Base-by-base conservation (phyloP, 805 yeast genomes). In the Saccharomycopsis javanensis region DNA sequence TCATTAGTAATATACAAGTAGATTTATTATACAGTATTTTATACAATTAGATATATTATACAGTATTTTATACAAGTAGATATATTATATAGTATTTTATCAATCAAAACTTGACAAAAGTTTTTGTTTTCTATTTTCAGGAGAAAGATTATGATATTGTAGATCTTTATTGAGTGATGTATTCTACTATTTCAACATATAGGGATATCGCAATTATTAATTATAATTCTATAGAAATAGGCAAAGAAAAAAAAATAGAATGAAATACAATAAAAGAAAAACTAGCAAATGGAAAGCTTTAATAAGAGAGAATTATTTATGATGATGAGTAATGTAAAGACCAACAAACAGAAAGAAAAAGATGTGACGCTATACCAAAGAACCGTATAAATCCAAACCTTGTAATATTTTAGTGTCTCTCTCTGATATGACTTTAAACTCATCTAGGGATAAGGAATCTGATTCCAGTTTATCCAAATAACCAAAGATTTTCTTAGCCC, bases 341-440 rank as follows among this genome's bases (percentile, higher is more conserved):
- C n/a, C n/a, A n/a, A n/a, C n/a, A n/a, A 51, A 16, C 10, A 30
- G 30, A 3, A 51, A 51, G 18, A 4, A 15, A 18, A 51, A 34
- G 30, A 51, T 28, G 10, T 30, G 16, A 38, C 7, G n/a, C 7
- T 64, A 88, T 25, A 88, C 90, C 66, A 88, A 72, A 0, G 95
- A 95, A 63, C 86, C 91, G 66, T 88, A 88, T 46, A 91, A 70
- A 67, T 82, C 86, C 63, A 91, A 74, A 1, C 97, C 89, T 62
- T 82, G 78, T 51, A 85, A 75, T 51, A 89, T 85, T 20, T 86
- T 79, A 3, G 90, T 87, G 66, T 88, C 96, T 46, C 83, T 74
- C 68, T 85, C 88, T 56, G 87, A 81, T 27, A 92, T 87, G 65
- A 82, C 85, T 64, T 83, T 79, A 71, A 94, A 91, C 69, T 94